Base-by-base conservation (phyloP, 2,329 filamentous ascomycete genomes). In the Sclerotinia minor region DNA sequence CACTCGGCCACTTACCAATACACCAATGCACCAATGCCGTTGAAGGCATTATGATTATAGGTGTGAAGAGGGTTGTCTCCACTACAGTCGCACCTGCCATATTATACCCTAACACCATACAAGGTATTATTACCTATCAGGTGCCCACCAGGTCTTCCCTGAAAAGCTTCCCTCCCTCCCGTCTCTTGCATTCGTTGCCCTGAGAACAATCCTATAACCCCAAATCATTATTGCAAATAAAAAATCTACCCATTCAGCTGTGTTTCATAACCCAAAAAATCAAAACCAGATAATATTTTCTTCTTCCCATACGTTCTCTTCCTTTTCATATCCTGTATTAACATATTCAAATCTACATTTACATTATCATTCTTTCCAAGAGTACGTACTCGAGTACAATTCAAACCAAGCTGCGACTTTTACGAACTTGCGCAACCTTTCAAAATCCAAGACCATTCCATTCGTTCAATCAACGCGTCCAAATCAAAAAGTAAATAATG, bases 401-500 rank as follows among this genome's bases (percentile, higher is more conserved):
- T 47, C 29, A 19, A 32, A 21, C 6, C 44, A 41, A 26, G 44
- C 74, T 49, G 69, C 67, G 63, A 61, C 35, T 50, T 50, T 75
- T 49, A 69, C 67, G 63, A 59, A 41, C 66, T 32, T n/a, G 60
- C 60, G 47, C 61, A 45, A 41, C 15, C 38, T 60, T 71, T 67
- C 49, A 45, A 45, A 63, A 65, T 65, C 65, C 67, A 64, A 54
- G 26, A 29, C 8, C 49, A 49, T 9, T 35, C 32, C 35, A 58
- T 38, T 53, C 41, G 50, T 32, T 53, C 47, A 49, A 11, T 17
- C 26, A n/a, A 49, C 59, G 29, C 59, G 24, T 26, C 41, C 60
- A 44, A 50, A 69, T 73, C 69, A 64, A 68, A 64, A 65, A 67
- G 65, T 19, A 69, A 69, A 70, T 70, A 60, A 98, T 98, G 95